These are phyloP conservation scores for Trichomonascaceae sp. DNA, from an alignment of 1,139 yeast species.

Conservation along the genomic window DNA sequence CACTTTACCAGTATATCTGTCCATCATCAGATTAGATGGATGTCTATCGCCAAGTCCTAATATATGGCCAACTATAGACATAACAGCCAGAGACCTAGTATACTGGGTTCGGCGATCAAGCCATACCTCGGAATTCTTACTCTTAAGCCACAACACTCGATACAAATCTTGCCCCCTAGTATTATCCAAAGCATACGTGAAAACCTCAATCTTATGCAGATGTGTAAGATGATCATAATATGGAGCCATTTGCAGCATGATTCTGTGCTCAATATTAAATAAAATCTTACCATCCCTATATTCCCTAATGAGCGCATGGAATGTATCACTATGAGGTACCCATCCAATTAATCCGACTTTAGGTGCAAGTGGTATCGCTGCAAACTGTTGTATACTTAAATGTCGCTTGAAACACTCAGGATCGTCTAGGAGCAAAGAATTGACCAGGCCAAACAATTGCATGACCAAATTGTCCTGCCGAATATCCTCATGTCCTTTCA, in stretches of 20 bases:
- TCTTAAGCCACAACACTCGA: constrained; percentile 92
- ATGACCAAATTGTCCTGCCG: constrained; percentile 96
- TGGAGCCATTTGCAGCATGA: constrained; percentile 97
- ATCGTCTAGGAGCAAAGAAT: constrained; percentile 80
- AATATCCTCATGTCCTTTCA: constrained; percentile 97
- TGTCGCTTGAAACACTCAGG: constrained; percentile 96
- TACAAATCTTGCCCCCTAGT: constrained; percentile 95
- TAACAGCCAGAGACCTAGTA: constrained; percentile 91
- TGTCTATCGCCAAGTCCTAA: constrained; percentile 96
- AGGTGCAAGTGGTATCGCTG: constrained; percentile 94
- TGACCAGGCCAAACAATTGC: constrained; percentile 95
- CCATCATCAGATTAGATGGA: constrained; percentile 94
- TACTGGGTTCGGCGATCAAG: constrained; percentile 93
- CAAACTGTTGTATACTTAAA: constrained; percentile 81
- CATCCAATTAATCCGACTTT: constrained; percentile 95
- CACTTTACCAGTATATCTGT: constrained; percentile 88
- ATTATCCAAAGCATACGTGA: constrained; percentile 90
- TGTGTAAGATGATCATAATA: constrained; percentile 87
- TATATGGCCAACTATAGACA: constrained; percentile 98
- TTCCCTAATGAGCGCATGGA: constrained; percentile 88
- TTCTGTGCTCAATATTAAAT: constrained; percentile 87
- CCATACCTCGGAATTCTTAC: constrained; percentile 97
- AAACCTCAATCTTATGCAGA: constrained; percentile 90
- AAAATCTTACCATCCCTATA: constrained; percentile 89
- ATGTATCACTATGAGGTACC: constrained; percentile 96